Percentiles rank a stretch among this genome's conserved stretches.
Conservation (phyloP, 139 green algal genomes). For the Eudorina sp. region DNA sequence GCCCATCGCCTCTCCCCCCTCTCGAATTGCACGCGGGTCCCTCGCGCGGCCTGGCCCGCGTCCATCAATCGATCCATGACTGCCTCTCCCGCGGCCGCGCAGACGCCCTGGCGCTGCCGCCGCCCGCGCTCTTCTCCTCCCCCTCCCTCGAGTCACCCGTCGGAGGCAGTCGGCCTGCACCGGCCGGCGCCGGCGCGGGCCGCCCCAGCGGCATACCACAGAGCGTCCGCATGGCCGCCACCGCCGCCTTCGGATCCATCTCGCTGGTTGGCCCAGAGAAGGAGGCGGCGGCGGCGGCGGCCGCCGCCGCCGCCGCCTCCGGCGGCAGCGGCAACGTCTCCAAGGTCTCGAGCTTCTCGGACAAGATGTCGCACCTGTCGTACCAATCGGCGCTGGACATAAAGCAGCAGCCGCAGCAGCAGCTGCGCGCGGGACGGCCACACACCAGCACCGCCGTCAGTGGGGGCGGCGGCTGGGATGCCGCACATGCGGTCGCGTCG, state of each 20-base stretch:
- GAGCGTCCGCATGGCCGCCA: neutral
- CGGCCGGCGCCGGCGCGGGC: too few species aligned
- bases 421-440: neutral
- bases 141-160: neutral
- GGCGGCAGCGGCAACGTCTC: neutral
- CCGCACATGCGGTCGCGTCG: too few species aligned
- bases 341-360: conserved; percentile 31
- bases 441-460: too few species aligned
- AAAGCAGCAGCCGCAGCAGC: too few species aligned
- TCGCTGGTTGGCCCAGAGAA: neutral
- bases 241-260: conserved; percentile 28
- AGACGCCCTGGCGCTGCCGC: neutral
- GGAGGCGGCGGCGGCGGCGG: neutral
- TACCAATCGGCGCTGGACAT: neutral
- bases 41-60: neutral
- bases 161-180: neutral
- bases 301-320: neutral
- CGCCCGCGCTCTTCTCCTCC: neutral
- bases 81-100: neutral
- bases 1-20: too few species aligned
- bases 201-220: neutral
- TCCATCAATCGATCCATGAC: too few species aligned
- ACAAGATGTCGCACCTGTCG: neutral
- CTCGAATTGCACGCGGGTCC: too few species aligned
- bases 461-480: neutral